These are phyloP conservation scores for Aspergillus arachidicola DNA, from an alignment of 2,329 filamentous ascomycete species.

Conservation along the genomic window DNA sequence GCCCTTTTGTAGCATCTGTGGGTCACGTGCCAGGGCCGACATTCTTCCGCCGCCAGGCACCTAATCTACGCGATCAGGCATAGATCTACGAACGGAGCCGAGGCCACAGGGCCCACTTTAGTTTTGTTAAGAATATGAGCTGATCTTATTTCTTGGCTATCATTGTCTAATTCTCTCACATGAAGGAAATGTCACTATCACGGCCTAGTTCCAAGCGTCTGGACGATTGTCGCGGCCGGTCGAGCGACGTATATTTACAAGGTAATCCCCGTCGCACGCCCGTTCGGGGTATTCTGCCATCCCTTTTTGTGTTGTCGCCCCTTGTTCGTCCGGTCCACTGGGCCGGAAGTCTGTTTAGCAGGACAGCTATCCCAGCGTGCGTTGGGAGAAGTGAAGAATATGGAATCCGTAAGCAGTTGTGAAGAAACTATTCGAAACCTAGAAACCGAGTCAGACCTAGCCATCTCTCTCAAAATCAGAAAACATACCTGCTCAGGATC, in stretches of 20 bases:
- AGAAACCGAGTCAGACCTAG: neutral
- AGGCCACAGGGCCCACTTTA: neutral
- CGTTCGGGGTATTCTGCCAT: neutral
- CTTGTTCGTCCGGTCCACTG: neutral
- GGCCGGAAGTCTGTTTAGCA: neutral
- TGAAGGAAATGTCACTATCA: neutral
- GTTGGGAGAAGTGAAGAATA: neutral
- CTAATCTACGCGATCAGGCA: neutral
- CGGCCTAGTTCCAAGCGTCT: neutral
- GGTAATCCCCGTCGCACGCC: neutral
- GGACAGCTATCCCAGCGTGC: neutral
- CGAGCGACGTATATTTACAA: neutral
- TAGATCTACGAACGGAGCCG: neutral
- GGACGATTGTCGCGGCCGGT: neutral
- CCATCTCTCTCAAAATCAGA: too few species aligned
- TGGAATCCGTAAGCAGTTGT: neutral
- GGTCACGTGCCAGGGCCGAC: constrained; percentile 34
- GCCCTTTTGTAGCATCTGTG: constrained; percentile 30
- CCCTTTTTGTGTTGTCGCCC: neutral
- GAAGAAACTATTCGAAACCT: neutral
- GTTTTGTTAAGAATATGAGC: neutral
- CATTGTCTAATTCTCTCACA: neutral
- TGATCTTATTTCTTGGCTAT: neutral
- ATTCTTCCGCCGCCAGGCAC: constrained; percentile 20
- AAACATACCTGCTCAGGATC: constrained; percentile 18